Evolutionary conservation across 805 yeast genomes (phyloP).

Genomic region (Cyberlindnera bimundalis): DNA sequence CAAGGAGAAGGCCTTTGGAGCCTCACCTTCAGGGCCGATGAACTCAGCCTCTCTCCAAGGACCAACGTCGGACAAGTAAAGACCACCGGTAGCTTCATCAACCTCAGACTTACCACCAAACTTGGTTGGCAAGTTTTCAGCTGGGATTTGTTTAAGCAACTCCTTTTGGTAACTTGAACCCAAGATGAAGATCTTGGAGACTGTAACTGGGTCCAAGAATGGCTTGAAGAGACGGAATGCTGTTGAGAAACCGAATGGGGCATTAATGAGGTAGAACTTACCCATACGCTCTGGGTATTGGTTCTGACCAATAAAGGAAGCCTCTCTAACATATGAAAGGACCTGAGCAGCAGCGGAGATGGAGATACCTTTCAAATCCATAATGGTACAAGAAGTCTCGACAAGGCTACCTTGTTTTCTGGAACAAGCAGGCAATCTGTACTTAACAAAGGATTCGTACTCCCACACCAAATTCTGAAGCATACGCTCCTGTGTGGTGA

Average conservation of each 20-base stretch:
- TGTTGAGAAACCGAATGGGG: constrained; percentile 96
- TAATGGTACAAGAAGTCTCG: constrained; percentile 94
- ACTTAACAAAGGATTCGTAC: constrained; percentile 82
- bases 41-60: constrained; percentile 93
- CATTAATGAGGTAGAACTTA: constrained; percentile 89
- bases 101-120: constrained; percentile 83
- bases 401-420: constrained; percentile 73
- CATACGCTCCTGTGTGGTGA: constrained; percentile 96
- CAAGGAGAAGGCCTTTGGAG: constrained; percentile 55
- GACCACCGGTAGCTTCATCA: constrained; percentile 67
- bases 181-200: constrained; percentile 86
- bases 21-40: constrained; percentile 95
- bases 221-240: constrained; percentile 91
- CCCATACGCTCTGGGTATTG: constrained; percentile 99
- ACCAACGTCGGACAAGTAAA: constrained; percentile 85
- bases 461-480: constrained; percentile 95
- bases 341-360: constrained; percentile 82
- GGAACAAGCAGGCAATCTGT: constrained; percentile 92
- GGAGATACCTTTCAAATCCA: constrained; percentile 94
- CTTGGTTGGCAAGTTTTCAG: constrained; percentile 84
- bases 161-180: constrained; percentile 78
- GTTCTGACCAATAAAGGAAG: constrained; percentile 92
- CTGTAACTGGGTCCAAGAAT: constrained; percentile 96
- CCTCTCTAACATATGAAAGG: constrained; percentile 83
- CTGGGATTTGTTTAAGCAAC: constrained; percentile 86